These are phyloP conservation scores for Dioszegia hungarica DNA, from an alignment of 768 basidiomycete genomes.

Conservation along the genomic window DNA sequence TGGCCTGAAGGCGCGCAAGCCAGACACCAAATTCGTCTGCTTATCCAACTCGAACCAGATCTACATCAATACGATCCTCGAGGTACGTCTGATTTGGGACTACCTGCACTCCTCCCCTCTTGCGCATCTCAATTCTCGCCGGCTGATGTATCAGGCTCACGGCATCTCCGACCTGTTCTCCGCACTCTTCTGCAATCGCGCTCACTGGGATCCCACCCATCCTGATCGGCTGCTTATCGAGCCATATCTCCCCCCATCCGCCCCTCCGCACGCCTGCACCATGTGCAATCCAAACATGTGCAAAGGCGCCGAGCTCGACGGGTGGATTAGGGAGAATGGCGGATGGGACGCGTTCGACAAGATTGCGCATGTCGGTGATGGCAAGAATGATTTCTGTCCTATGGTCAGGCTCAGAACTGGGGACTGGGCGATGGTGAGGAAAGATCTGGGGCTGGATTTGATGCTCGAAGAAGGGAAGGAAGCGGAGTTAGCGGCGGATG, in stretches of 20 bases:
- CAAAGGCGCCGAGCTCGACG: slow-evolving; percentile 91
- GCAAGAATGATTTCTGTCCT: slow-evolving; percentile 92
- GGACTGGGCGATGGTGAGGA: slow-evolving; percentile 77
- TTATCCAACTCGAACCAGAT: slow-evolving; percentile 90
- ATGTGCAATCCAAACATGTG: slow-evolving; percentile 96
- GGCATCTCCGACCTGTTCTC: slow-evolving; percentile 67
- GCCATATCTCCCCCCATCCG: slow-evolving; percentile 67
- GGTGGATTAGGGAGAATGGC: slow-evolving; percentile 63
- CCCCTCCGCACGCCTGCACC: slow-evolving; percentile 72
- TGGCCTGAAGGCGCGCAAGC: slow-evolving; percentile 63
- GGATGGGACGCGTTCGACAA: slow-evolving; percentile 61
- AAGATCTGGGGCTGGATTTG: slow-evolving; percentile 68
- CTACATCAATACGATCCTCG: slow-evolving; percentile 82
- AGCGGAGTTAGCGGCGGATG: slow-evolving; percentile 63
- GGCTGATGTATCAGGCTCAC: slow-evolving; percentile 69
- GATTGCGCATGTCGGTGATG: slow-evolving; percentile 88
- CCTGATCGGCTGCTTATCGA: slow-evolving; percentile 62
- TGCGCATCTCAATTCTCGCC: no score
- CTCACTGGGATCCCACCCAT: slow-evolving; percentile 68
- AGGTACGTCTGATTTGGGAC: slow-evolving; percentile 52
- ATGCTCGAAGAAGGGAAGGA: slow-evolving; percentile 66
- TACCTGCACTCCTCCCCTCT: background rate
- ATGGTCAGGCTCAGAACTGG: slow-evolving; percentile 72
- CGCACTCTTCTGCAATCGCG: slow-evolving; percentile 87
- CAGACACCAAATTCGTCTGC: slow-evolving; percentile 71